Evolutionary conservation across 2,329 filamentous ascomycete species (phyloP), one percentile per base, ranked within the genome.

Genomic region (Talaromyces sp.): DNA sequence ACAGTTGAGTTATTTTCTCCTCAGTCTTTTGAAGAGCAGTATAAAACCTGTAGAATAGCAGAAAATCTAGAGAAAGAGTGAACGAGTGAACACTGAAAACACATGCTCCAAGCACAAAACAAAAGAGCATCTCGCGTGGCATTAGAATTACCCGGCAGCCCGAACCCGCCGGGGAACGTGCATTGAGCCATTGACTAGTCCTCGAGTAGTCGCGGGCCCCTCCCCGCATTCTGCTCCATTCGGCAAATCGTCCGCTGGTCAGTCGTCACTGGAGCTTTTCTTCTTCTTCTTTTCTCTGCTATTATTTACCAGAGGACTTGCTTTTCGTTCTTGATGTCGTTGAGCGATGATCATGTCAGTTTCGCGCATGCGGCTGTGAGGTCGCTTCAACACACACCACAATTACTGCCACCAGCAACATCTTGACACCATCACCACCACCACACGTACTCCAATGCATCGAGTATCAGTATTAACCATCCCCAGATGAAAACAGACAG

Each of bases 181-280:
- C 47, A 30, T 30, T 7, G 27, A 27, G 27, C 22, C 22, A 22
- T 22, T 22, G 22, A 22, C 22, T 22, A 22, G 27, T 27, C 27
- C 27, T 27, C 27, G 28, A 30, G 2, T 30, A 30, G 28, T 9
- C 8, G 6, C 28, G 7, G 47, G 47, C 13, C 27, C 27, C 49
- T 22, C 49, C 49, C 49, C 49, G 49, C 49, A 53, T 53, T 53
- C 28, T 53, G 49, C 49, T 53, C 49, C 49, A 30, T 53, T 53
- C 49, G 49, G 49, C 25, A 53, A 53, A 28, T 53, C 11, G 49
- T 32, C 49, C 49, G 49, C 11, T 11, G 4, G 25, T 53, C 25
- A n/a, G 17, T 28, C 15, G 49, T 13, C 17, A 28, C 15, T 30
- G 15, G 11, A 13, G 9, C 11, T 33, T 33, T 33, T 33, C 4